Evolutionary conservation across 345 rosid genomes (phyloP), one percentile per base, ranked within the genome.

Genomic region (Eutrema heterophyllum): DNA sequence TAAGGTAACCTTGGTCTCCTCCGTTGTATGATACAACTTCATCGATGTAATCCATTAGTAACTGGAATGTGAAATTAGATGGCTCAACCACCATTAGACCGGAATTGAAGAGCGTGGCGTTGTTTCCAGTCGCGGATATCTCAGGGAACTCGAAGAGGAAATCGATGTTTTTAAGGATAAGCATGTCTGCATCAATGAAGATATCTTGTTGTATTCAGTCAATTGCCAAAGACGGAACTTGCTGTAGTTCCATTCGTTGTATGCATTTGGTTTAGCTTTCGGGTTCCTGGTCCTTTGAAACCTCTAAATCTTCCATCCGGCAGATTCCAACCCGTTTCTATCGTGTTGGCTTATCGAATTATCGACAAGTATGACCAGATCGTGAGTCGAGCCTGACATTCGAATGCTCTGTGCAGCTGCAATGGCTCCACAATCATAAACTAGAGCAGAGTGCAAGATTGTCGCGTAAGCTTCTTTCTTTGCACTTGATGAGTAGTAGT

Each of bases 191-290:
- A 54, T 93, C 97, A 9, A 93, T 85, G 81, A 93, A 93, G 57
- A 93, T 89, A 93, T 93, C 86, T 88, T 93, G 79, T 84, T 84
- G 32, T 90, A 93, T 50, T 90, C 81, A 2, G 96, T 88, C 75
- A 93, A 67, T 81, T 93, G 97, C 97, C 97, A 93, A 41, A 93
- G 90, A 36, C 96, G 90, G 72, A 93, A 93, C 79, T 93, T 93
- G 83, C 96, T 93, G 80, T 93, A 93, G 77, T 93, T 90, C 87
- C 89, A 93, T 73, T 93, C 96, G 36, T 93, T 93, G 74, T 93
- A 93, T 12, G 97, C 91, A 9, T 90, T 88, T 5, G 60, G 79
- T 72, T 90, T 80, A 1, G 96, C 97, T 78, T 87, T 90, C 0
- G 97, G 97, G 75, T 90, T 93, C 73, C 96, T 79, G 60, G 90